phyloP scores from a whole-genome alignment of 78 protist genomes.

The Isochrysis galbana region DNA sequence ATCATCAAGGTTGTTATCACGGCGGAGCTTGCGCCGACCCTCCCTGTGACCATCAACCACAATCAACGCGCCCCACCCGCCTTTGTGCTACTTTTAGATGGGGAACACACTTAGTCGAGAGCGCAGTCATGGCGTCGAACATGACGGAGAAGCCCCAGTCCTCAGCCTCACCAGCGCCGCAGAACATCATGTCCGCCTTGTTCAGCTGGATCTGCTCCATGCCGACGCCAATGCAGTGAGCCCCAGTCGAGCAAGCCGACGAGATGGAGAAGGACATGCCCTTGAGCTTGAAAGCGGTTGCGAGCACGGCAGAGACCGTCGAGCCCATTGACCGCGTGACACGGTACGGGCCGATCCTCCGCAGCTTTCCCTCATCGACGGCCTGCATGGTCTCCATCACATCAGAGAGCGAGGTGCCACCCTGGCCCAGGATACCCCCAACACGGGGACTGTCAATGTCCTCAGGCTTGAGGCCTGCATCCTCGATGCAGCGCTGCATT shows the following conservation, averaged over 20 bases:
- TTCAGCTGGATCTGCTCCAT: constrained; percentile 30
- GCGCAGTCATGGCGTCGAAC: constrained; percentile 51
- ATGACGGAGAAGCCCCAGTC: constrained; percentile 39
- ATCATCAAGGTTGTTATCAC: too few species aligned
- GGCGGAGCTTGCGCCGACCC: too few species aligned
- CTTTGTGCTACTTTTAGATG: too few species aligned
- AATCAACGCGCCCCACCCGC: too few species aligned
- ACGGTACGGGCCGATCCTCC: constrained; percentile 14
- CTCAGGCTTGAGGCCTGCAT: neutral
- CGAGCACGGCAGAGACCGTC: constrained; percentile 33
- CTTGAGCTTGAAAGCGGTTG: constrained; percentile 45
- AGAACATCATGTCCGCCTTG: constrained; percentile 18
- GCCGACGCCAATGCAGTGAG: constrained; percentile 41
- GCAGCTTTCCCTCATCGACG: constrained; percentile 1
- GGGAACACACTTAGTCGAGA: constrained; percentile 41
- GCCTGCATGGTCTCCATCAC: constrained; percentile 23
- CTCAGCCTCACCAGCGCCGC: constrained; percentile 49
- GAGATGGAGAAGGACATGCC: constrained; percentile 45
- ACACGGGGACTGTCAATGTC: neutral
- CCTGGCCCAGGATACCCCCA: constrained; percentile 48
- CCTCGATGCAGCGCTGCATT: neutral
- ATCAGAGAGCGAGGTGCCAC: constrained; percentile 30
- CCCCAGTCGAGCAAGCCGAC: constrained; percentile 50
- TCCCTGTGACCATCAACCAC: too few species aligned
- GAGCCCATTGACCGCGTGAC: constrained; percentile 46